Base-by-base conservation (phyloP, 2,329 filamentous ascomycete genomes). In the Cryphonectria parasitica region DNA sequence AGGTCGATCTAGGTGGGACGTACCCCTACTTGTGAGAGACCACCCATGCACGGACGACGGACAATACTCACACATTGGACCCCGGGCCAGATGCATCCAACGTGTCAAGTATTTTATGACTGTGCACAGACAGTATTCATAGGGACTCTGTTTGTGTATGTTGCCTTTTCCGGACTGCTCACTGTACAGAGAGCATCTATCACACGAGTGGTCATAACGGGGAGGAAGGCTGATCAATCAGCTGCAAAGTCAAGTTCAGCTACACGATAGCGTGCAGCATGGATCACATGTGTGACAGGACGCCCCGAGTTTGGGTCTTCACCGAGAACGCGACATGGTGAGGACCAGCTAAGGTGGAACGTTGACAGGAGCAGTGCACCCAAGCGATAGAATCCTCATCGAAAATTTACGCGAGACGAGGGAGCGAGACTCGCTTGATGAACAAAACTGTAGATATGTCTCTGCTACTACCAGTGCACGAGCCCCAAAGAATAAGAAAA, bases 201-300 rank as follows among this genome's bases (percentile, higher is more conserved):
- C 13, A 28, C 6, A 6, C 17, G 28, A 7, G 13, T 13, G 2
- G 25, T 58, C 54, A 58, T 17, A 31, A 28, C 34, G 4, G 13
- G 10, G 10, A 2, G 15, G 31, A 28, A 31, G 17, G n/a, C 7
- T 49, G 45, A 49, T 10, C 7, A n/a, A 3, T 19, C 28, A 28
- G 25, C 25, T 31, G 54, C 28, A 49, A 17, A 45, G 43, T 13
- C 25, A 6, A 15, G n/a, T 17, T 31, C 54, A 58, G 28, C 25
- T 58, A 58, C 54, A 19, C 54, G 25, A 7, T 19, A 19, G 54
- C 54, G 28, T 58, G 25, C 54, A 31, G 25, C 54, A 31, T 58
- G 54, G 54, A 58, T 58, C 54, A 58, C 54, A 15, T 25, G 52
- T 54, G 52, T 54, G 11, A 54, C 52, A 8, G 52, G n/a, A 54